Base-by-base conservation (phyloP, 345 rosid species). In the Fremontodendron californicum region DNA sequence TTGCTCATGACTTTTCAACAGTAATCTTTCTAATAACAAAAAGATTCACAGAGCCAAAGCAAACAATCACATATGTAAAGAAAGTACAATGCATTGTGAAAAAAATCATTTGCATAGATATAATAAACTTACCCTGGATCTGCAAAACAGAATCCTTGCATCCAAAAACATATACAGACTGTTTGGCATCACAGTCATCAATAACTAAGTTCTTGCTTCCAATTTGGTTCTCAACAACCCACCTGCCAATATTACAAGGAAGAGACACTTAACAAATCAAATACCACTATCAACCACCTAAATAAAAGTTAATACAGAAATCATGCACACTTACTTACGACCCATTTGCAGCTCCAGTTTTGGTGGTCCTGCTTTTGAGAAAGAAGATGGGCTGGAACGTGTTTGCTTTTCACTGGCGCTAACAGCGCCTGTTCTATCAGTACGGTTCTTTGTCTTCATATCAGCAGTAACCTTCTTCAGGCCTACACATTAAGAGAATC, bases 91-190 rank as follows among this genome's bases (percentile, higher is more conserved):
- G 60, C 54, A 62, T 57, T n/a, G 5, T 35, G 31, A 52, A 72
- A 72, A 35, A 63, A 46, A 23, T 6, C 46, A 31, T n/a, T 43
- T n/a, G n/a, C 25, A 52, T 42, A 39, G 6, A 68, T 4, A 16
- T 18, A 48, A 48, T 18, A 60, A 55, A 69, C 45, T 66, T 85
- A 94, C 98, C 99, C 77, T 90, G 86, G 86, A 96, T 88, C 87
- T 92, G 98, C 90, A 96, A 79, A 88, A 94, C 90, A 51, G 98
- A 94, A 85, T 96, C 97, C 85, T 94, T 96, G 94, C 99, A 96
- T 78, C 98, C 97, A 86, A 78, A 96, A 76, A 90, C 79, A 69
- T 96, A 96, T 5, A 96, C 98, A 51, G 98, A 87, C 74, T 96
- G 98, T 79, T 88, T 96, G 57, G 98, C 73, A 87, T 96, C 96